Evolutionary conservation across 495 filamentous ascomycete species (phyloP).

Genomic region (Tuber melanosporum): DNA sequence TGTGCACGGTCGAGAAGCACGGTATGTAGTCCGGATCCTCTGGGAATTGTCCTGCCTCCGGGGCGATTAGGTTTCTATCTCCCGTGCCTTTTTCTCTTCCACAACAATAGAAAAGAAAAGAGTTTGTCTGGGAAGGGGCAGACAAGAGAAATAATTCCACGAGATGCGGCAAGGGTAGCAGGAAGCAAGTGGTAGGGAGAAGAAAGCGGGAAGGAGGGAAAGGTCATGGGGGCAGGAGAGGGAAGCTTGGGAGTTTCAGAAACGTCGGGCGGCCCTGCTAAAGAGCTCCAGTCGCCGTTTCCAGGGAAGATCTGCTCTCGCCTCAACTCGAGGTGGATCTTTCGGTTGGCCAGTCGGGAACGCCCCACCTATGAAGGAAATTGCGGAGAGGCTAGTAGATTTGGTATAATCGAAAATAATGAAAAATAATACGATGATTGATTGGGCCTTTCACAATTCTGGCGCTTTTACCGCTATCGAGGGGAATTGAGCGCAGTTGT

Average conservation of each 20-base stretch:
- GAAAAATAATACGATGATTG: background rate
- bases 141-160: background rate
- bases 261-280: background rate
- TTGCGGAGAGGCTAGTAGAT: background rate
- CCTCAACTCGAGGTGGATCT: background rate
- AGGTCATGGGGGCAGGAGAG: background rate
- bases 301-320: background rate
- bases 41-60: background rate
- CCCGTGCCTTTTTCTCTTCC: background rate
- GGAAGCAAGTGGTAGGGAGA: background rate
- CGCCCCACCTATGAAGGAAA: background rate
- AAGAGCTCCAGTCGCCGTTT: constrained; percentile 4
- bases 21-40: background rate
- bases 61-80: background rate
- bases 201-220: background rate
- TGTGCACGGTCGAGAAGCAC: background rate
- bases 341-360: background rate
- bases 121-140: background rate
- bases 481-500: background rate
- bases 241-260: constrained; percentile 3
- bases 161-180: background rate
- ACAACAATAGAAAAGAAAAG: background rate
- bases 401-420: background rate
- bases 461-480: background rate
- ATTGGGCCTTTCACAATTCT: background rate